Percentiles rank a stretch among this genome's conserved stretches.
Evolutionary conservation across 176 grass and related monocot genomes (phyloP).

Genomic region (Pharus latifolius): DNA sequence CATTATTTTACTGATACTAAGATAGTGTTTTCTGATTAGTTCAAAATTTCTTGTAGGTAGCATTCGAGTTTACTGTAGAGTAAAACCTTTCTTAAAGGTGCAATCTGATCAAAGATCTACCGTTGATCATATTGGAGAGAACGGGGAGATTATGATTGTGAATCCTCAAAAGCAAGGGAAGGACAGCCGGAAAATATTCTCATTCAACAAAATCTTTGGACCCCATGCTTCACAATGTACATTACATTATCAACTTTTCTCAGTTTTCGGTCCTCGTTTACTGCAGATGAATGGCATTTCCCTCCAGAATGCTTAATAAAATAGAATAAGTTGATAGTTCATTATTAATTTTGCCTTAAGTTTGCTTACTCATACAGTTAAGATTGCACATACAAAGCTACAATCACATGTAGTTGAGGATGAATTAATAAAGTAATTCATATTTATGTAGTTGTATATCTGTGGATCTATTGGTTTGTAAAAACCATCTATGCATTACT

Average conservation of each 20-base stretch:
- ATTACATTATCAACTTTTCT: constrained; percentile 16
- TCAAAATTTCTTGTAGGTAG: constrained; percentile 31
- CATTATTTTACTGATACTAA: neutral
- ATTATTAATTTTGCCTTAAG: neutral
- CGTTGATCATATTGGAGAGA: constrained; percentile 72
- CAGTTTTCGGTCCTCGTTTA: constrained; percentile 12
- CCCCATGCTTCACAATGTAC: constrained; percentile 55
- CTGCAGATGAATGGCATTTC: neutral
- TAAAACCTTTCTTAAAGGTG: constrained; percentile 52
- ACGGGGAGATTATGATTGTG: constrained; percentile 52
- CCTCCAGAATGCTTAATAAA: neutral
- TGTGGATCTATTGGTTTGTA: neutral
- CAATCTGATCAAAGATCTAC: constrained; percentile 47
- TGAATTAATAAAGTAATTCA: too few relatives aligned
- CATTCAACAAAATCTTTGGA: constrained; percentile 79
- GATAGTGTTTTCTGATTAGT: neutral
- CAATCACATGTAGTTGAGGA: too few relatives aligned
- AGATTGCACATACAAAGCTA: too few relatives aligned
- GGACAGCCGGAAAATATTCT: constrained; percentile 60
- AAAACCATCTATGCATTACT: neutral
- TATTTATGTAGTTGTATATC: too few relatives aligned
- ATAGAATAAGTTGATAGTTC: neutral
- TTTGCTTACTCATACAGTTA: neutral
- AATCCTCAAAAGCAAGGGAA: constrained; percentile 68
- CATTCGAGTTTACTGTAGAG: constrained; percentile 79